Evolutionary conservation across 179 eudicot genomes (phyloP).

Genomic region (Amaranthus tricolor): DNA sequence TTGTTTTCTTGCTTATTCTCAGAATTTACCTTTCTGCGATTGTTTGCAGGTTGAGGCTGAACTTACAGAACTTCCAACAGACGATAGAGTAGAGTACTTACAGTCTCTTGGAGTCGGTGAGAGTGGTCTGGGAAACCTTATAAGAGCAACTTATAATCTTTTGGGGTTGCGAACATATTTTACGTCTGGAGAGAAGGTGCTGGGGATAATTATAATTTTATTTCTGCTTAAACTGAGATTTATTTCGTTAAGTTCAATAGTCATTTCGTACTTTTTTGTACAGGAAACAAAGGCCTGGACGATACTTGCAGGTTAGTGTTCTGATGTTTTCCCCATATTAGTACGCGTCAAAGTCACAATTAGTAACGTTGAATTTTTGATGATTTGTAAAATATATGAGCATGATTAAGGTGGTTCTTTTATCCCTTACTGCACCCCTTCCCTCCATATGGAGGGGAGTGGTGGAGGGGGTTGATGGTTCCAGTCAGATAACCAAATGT

Average conservation of each 20-base stretch:
- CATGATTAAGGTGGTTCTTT: neutral
- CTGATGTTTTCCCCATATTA: neutral
- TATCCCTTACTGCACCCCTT: too few species aligned
- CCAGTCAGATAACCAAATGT: neutral
- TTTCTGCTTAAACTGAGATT: neutral
- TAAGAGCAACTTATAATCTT: conserved; percentile 81
- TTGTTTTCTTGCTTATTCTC: neutral
- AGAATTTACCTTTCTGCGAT: conserved; percentile 1
- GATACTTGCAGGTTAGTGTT: conserved; percentile 71
- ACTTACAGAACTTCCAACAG: conserved; percentile 85
- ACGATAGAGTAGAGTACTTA: conserved; percentile 85
- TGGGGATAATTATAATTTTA: conserved; percentile 14
- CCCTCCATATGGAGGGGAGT: too few species aligned
- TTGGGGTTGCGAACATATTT: conserved; percentile 91
- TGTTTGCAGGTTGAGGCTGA: conserved; percentile 89
- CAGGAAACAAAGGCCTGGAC: conserved; percentile 99
- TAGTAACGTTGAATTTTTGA: neutral
- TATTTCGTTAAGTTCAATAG: conserved; percentile 3
- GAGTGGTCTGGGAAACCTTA: conserved; percentile 97
- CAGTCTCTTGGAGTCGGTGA: conserved; percentile 85
- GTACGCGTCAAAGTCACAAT: neutral
- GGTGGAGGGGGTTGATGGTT: neutral
- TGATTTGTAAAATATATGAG: neutral
- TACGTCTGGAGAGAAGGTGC: conserved; percentile 97
- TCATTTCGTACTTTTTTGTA: conserved; percentile 17